Percentiles rank a stretch among this genome's conserved stretches.
Conservation (phyloP, 2,329 filamentous ascomycete species). For the Pestalotiopsis sp. region DNA sequence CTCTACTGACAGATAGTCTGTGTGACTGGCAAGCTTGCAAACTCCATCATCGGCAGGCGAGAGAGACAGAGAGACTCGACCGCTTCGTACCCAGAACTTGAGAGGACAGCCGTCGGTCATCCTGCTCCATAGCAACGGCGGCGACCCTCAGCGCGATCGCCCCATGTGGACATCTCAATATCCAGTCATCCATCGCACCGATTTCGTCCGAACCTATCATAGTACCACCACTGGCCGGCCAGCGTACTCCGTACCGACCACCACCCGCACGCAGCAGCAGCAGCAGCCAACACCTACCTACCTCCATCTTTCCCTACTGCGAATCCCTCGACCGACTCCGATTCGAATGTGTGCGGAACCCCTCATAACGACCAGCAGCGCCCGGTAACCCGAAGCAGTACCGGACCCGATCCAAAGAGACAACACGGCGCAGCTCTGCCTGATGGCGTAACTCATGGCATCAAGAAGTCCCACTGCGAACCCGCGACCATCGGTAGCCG, state of each 20-base stretch:
- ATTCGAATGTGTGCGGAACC: neutral
- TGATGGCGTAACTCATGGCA: conserved; percentile 72
- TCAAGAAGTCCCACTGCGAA: conserved; percentile 57
- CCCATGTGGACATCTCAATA: neutral
- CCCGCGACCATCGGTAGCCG: conserved; percentile 54
- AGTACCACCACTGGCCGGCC: neutral
- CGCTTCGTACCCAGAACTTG: too few species aligned
- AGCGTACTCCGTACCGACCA: neutral
- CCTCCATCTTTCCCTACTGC: neutral
- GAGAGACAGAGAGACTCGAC: neutral
- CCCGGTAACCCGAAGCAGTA: neutral
- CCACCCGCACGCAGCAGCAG: neutral
- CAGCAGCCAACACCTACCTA: neutral
- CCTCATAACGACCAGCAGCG: neutral
- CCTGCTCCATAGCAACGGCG: neutral
- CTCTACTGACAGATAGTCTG: neutral
- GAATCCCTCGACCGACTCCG: neutral
- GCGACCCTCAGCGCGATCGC: neutral
- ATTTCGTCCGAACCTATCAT: neutral
- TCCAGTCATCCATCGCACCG: neutral
- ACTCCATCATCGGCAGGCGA: neutral
- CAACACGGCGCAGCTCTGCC: conserved; percentile 32
- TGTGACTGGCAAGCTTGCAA: neutral
- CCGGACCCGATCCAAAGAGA: neutral
- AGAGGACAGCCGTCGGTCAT: neutral